These are phyloP conservation scores for Aphanoascus verrucosus DNA, from an alignment of 2,329 filamentous ascomycete species.

Conservation along the genomic window DNA sequence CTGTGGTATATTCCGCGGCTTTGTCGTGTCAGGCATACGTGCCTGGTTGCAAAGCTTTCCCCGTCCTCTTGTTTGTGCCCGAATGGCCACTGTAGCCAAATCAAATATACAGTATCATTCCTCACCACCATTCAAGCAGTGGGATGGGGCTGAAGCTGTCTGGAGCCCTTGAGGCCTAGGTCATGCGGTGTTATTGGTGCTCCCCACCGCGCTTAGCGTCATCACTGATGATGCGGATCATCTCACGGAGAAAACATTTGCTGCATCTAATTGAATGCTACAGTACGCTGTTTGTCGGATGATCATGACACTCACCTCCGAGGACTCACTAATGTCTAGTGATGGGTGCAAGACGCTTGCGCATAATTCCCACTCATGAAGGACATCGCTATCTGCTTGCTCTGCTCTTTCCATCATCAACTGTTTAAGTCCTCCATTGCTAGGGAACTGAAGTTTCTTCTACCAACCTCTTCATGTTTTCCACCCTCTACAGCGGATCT, in stretches of 20 bases:
- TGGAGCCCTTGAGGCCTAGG: not conserved
- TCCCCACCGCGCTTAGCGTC: constrained; percentile 7
- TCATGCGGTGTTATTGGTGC: constrained; percentile 4
- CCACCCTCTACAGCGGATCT: not conserved
- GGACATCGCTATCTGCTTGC: not conserved
- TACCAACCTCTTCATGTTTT: not conserved
- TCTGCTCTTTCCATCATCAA: not conserved
- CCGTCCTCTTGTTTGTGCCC: not conserved
- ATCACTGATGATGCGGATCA: constrained; percentile 1
- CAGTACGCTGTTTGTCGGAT: not conserved
- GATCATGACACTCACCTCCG: too few relatives aligned
- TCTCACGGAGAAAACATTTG: not conserved
- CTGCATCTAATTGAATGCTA: not conserved
- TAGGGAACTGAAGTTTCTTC: not conserved
- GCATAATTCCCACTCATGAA: not conserved
- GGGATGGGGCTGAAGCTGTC: not conserved
- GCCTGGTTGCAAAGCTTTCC: too few relatives aligned
- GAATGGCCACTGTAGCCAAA: not conserved
- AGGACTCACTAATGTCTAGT: too few relatives aligned
- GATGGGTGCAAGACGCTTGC: too few relatives aligned
- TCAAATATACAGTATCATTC: not conserved
- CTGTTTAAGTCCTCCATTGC: too few relatives aligned
- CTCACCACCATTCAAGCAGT: not conserved
- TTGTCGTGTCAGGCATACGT: too few relatives aligned
- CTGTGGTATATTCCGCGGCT: too few relatives aligned